These are phyloP conservation scores for Jacaranda copaia DNA, from an alignment of 257 asterid genomes.

Conservation along the genomic window DNA sequence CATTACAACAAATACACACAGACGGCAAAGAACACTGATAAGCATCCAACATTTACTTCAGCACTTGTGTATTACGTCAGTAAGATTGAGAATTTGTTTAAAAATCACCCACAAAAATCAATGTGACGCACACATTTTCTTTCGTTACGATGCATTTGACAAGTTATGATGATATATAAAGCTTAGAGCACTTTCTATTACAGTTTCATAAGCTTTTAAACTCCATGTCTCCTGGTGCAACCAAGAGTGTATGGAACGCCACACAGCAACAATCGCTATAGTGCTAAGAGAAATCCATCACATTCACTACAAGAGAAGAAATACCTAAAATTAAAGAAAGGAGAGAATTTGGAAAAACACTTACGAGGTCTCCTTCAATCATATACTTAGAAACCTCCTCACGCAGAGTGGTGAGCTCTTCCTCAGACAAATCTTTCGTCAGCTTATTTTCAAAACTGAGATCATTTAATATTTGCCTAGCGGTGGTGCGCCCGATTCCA, in stretches of 20 bases:
- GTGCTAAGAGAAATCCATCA: conserved; percentile 3
- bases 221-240: neutral
- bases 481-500: conserved; percentile 84
- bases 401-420: conserved; percentile 89
- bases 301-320: neutral
- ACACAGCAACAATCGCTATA: neutral
- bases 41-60: neutral
- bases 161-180: neutral
- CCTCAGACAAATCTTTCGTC: conserved; percentile 86
- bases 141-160: neutral
- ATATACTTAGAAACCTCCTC: conserved; percentile 91
- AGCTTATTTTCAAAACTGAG: conserved; percentile 76
- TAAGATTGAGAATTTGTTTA: neutral
- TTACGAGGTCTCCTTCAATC: conserved; percentile 97
- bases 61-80: neutral
- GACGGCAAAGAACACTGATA: neutral
- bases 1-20: neutral
- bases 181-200: neutral
- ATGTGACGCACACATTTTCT: neutral
- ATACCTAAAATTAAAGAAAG: neutral
- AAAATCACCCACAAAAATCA: conserved; percentile 1
- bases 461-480: conserved; percentile 75
- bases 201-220: neutral
- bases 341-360: conserved; percentile 20
- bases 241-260: neutral